phyloP scores from a whole-genome alignment of 345 rosid genomes.

The Eucalyptus caleyi region DNA sequence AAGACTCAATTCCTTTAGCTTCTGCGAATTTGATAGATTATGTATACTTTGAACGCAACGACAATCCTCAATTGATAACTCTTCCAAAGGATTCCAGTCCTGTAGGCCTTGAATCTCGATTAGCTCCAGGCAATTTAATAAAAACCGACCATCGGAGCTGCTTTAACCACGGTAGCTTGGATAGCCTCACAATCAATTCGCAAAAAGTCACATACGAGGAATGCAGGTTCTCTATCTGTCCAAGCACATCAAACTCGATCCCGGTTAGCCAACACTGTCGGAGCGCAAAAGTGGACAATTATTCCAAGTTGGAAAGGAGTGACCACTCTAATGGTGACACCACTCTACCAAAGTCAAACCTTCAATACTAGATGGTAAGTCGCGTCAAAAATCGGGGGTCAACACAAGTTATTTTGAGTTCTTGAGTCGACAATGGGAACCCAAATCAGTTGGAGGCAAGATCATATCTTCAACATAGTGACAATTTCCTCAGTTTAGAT shows the following conservation, averaged over 20 bases:
- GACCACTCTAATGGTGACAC: background rate
- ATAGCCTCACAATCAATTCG: background rate
- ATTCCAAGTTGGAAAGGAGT: no score
- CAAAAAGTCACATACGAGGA: rapidly evolving
- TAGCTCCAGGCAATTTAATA: background rate
- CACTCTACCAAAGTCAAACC: background rate
- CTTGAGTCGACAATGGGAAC: background rate
- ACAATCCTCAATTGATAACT: no score
- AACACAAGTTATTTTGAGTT: background rate
- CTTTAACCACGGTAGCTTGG: background rate
- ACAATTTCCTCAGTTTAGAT: background rate
- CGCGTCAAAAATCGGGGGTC: background rate
- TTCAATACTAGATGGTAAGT: background rate
- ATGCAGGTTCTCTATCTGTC: background rate
- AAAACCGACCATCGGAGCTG: background rate
- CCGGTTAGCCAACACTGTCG: background rate
- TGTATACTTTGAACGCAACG: background rate
- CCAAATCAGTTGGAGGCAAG: background rate
- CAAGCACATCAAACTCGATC: background rate
- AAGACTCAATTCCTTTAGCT: background rate
- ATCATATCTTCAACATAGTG: no score
- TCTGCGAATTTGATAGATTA: background rate
- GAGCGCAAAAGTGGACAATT: rapidly evolving
- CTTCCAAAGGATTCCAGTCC: background rate
- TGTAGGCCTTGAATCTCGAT: background rate